Conservation (phyloP, 805 yeast species). For the Wickerhamiella slavikovae region DNA sequence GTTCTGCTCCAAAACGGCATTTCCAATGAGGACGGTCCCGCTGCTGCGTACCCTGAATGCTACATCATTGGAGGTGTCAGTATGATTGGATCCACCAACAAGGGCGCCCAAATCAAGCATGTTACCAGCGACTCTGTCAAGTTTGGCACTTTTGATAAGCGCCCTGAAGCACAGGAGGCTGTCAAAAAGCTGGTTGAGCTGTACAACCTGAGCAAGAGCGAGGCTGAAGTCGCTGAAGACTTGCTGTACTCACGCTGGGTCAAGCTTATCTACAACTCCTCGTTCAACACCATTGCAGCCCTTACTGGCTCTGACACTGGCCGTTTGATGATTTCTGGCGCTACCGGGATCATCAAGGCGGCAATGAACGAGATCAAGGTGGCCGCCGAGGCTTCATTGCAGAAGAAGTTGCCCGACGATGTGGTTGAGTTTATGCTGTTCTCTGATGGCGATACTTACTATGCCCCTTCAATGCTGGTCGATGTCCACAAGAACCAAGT, state of each 20-base stretch:
- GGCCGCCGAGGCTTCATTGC: slow-evolving; percentile 41
- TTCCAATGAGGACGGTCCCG: slow-evolving; percentile 36
- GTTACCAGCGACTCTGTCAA: slow-evolving; percentile 28
- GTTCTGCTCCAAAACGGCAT: slow-evolving; percentile 49
- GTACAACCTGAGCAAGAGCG: slow-evolving; percentile 25
- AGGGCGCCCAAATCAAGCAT: slow-evolving; percentile 29
- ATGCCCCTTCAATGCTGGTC: slow-evolving; percentile 54
- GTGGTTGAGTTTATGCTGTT: slow-evolving; percentile 30
- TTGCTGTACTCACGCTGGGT: slow-evolving; percentile 37
- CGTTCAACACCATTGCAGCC: slow-evolving; percentile 42
- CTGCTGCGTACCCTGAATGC: slow-evolving; percentile 28
- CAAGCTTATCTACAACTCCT: slow-evolving; percentile 50
- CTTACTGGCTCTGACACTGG: slow-evolving; percentile 41
- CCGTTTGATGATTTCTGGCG: slow-evolving; percentile 26
- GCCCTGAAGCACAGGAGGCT: slow-evolving; percentile 14
- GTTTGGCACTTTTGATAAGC: slow-evolving; percentile 32
- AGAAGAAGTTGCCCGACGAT: slow-evolving; percentile 27
- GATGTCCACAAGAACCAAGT: slow-evolving; percentile 46
- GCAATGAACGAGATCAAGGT: slow-evolving; percentile 48
- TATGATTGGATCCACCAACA: slow-evolving; percentile 37
- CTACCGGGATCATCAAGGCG: slow-evolving; percentile 26
- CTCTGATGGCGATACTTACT: slow-evolving; percentile 37
- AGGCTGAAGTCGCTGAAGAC: slow-evolving; percentile 23
- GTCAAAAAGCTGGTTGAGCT: slow-evolving; percentile 26
- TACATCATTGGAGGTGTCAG: slow-evolving; percentile 42